A percentile compares a stretch with the other conserved stretches of the same genome.
These are phyloP conservation scores for Hyphopichia homilentoma DNA, from an alignment of 805 yeast genomes.

Conservation along the genomic window DNA sequence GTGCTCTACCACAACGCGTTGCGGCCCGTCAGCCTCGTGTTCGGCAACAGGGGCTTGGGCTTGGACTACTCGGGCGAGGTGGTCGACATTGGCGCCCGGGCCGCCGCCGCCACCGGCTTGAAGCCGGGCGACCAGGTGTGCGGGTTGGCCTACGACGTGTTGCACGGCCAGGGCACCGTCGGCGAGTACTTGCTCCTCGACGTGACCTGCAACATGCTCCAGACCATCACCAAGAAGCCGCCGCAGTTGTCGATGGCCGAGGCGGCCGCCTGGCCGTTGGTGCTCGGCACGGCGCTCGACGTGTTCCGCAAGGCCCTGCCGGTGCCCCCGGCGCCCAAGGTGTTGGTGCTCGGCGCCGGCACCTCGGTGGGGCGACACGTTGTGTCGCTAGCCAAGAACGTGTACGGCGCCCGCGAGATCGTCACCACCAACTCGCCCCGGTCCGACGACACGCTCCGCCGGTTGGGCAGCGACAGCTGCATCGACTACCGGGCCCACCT, in stretches of 20 bases:
- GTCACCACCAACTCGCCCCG: constrained; percentile 54
- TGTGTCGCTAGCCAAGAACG: constrained; percentile 53
- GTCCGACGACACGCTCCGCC: constrained; percentile 41
- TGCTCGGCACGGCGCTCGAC: constrained; percentile 58
- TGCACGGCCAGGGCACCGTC: constrained; percentile 37
- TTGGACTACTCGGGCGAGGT: constrained; percentile 32
- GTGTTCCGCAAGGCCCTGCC: constrained; percentile 25
- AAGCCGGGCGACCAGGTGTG: constrained; percentile 27
- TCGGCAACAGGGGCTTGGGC: constrained; percentile 22
- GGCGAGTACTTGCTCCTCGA: constrained; percentile 41
- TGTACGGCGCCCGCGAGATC: constrained; percentile 42
- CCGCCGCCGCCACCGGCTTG: constrained; percentile 15
- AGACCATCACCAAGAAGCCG: too few species aligned
- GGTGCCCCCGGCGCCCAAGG: constrained; percentile 42
- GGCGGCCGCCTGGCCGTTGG: constrained; percentile 67
- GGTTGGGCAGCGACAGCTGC: constrained; percentile 54
- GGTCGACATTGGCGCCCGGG: constrained; percentile 25
- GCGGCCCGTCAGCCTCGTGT: constrained; percentile 6
- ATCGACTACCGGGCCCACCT: constrained; percentile 54
- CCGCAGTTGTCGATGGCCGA: constrained; percentile 42
- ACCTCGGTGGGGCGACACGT: constrained; percentile 62
- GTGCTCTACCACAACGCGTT: constrained; percentile 15
- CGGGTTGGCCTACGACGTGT: constrained; percentile 18
- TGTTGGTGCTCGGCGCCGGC: constrained; percentile 70
- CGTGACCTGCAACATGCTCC: too few species aligned